These are phyloP conservation scores for Spathaspora sp. DNA, from an alignment of 1,139 yeast genomes.

Conservation along the genomic window DNA sequence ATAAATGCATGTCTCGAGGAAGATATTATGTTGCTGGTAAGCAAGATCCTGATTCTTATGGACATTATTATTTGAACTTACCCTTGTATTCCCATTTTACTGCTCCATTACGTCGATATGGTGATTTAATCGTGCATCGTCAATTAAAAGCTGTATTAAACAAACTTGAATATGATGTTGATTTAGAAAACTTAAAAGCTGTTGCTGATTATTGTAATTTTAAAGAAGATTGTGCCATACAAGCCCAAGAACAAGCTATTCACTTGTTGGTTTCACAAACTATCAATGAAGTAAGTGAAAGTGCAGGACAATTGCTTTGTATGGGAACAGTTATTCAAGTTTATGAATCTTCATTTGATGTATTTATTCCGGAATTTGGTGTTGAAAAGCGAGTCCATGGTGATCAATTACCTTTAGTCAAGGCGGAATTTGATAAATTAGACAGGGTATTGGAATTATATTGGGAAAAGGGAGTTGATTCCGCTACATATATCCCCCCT, in stretches of 20 bases:
- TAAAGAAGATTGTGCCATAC: conserved; percentile 90
- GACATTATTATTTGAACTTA: conserved; percentile 77
- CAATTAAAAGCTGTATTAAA: conserved; percentile 73
- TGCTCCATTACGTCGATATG: conserved; percentile 89
- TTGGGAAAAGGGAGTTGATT: conserved; percentile 91
- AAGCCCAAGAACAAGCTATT: conserved; percentile 93
- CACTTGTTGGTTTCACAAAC: conserved; percentile 84
- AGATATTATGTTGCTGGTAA: conserved; percentile 88
- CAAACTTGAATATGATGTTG: conserved; percentile 30
- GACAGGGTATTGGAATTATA: conserved; percentile 72
- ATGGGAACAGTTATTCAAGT: conserved; percentile 90
- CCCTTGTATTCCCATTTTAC: conserved; percentile 92
- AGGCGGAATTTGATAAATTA: conserved; percentile 84
- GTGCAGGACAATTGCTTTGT: conserved; percentile 78
- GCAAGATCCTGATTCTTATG: conserved; percentile 74
- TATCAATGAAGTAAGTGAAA: conserved; percentile 72
- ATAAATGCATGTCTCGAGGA: conserved; percentile 82
- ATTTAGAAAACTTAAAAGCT: conserved; percentile 72
- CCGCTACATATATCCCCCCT: conserved; percentile 87
- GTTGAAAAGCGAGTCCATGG: conserved; percentile 97
- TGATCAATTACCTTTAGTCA: conserved; percentile 87
- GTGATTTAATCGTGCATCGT: conserved; percentile 89
- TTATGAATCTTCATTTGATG: conserved; percentile 94
- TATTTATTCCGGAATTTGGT: conserved; percentile 90
- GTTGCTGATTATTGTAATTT: conserved; percentile 91